These are phyloP conservation scores for Fusarium cicatricum DNA, from an alignment of 2,329 filamentous ascomycete genomes.

Conservation along the genomic window DNA sequence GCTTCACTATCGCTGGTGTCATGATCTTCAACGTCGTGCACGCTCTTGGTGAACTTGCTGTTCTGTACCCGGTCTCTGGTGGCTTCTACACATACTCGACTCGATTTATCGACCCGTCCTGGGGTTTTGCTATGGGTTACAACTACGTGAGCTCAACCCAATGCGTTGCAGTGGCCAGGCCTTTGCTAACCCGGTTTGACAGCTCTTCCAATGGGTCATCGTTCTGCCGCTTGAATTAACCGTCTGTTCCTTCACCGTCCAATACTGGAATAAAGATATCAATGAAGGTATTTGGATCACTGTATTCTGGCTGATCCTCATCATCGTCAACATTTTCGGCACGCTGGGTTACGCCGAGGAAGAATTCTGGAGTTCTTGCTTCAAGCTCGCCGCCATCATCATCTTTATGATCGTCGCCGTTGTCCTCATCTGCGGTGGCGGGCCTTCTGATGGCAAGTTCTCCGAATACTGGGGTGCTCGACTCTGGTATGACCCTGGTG, in stretches of 20 bases:
- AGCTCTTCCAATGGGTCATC: conserved; percentile 59
- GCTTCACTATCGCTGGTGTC: conserved; percentile 64
- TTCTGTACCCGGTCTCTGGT: conserved; percentile 69
- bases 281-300: conserved; percentile 62
- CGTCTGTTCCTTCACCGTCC: conserved; percentile 59
- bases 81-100: conserved; percentile 69
- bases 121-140: conserved; percentile 63
- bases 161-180: accelerated
- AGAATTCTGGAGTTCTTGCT: conserved; percentile 62
- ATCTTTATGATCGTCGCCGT: conserved; percentile 70
- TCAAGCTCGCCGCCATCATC: conserved; percentile 65
- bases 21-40: conserved; percentile 70
- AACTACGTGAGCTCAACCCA: conserved; percentile 39
- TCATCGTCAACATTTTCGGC: conserved; percentile 63
- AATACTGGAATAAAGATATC: conserved; percentile 59
- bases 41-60: conserved; percentile 67
- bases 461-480: conserved; percentile 54
- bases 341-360: conserved; percentile 63
- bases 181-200: neutral
- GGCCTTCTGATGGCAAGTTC: conserved; percentile 55
- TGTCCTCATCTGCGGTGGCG: conserved; percentile 65
- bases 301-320: conserved; percentile 59
- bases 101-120: conserved; percentile 69
- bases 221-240: conserved; percentile 61
- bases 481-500: conserved; percentile 48